Evolutionary conservation across 495 filamentous ascomycete species (phyloP).

Genomic region (Penicillium flavigenum): DNA sequence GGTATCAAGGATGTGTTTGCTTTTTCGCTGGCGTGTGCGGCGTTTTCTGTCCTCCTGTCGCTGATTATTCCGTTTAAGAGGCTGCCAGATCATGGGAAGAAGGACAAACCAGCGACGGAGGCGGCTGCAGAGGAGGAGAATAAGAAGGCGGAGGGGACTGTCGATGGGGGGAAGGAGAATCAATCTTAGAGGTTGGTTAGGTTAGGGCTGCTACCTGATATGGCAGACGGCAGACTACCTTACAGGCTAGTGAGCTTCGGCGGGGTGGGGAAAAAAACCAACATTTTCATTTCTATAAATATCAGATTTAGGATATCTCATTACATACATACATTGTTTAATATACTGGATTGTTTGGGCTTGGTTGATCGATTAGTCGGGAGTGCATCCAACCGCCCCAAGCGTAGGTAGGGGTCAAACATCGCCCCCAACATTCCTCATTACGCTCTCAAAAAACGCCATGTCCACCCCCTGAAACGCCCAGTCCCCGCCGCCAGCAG

Average conservation of each 20-base stretch:
- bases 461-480: conserved; percentile 31
- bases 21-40: conserved; percentile 22
- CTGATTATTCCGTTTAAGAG: conserved; percentile 11
- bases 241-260: neutral
- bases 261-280: neutral
- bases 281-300: neutral
- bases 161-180: neutral
- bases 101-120: conserved; percentile 6
- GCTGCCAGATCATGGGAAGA: conserved; percentile 3
- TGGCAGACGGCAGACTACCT: neutral
- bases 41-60: conserved; percentile 11
- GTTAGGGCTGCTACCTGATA: neutral
- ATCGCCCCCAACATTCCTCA: conserved; percentile 7
- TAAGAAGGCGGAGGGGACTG: neutral
- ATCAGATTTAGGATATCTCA: neutral
- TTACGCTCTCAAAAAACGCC: conserved; percentile 30
- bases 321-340: neutral
- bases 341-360: neutral
- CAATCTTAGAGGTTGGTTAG: neutral
- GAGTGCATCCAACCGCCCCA: neutral
- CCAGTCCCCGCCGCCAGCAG: conserved; percentile 25
- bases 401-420: neutral
- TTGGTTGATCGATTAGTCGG: too few relatives aligned
- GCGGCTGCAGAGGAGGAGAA: neutral
- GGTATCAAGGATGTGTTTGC: conserved; percentile 50